A percentile compares a stretch with the other conserved stretches of the same genome.
phyloP scores from a whole-genome alignment of 805 yeast species.

The Candida saitoana region DNA sequence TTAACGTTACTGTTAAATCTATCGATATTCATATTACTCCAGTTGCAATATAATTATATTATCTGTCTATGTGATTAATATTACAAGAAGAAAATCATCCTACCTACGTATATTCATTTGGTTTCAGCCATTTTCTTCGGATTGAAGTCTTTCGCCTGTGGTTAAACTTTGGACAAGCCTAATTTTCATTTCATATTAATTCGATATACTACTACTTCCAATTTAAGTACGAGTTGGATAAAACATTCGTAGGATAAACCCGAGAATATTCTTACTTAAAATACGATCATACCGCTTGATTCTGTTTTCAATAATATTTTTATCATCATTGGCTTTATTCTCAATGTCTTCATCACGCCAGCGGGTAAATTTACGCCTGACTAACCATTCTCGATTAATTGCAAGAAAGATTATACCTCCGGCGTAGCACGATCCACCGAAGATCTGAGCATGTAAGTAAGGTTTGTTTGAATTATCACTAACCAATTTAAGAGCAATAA shows the following conservation, averaged over 20 bases:
- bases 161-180: no score
- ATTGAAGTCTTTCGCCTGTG: no score
- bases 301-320: slow-evolving; percentile 15
- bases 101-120: no score
- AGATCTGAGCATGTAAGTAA: slow-evolving; percentile 54
- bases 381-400: slow-evolving; percentile 40
- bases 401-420: slow-evolving; percentile 38
- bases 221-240: slow-evolving; percentile 15
- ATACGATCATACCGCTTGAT: slow-evolving; percentile 15
- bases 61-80: no score
- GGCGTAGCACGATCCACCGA: slow-evolving; percentile 47
- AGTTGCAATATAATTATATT: no score
- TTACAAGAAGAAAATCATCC: no score
- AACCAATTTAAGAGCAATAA: slow-evolving; percentile 48
- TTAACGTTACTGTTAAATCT: no score
- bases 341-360: background rate
- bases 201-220: no score
- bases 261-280: slow-evolving; percentile 6
- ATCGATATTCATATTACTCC: no score
- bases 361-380: background rate
- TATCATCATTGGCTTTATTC: slow-evolving; percentile 8
- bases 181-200: no score
- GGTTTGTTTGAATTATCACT: slow-evolving; percentile 26
- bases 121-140: no score
- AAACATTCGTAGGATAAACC: slow-evolving; percentile 14